Base-by-base conservation (phyloP, 192 early-diverging fungal genomes). In the Thoreauomyces humboldtii region DNA sequence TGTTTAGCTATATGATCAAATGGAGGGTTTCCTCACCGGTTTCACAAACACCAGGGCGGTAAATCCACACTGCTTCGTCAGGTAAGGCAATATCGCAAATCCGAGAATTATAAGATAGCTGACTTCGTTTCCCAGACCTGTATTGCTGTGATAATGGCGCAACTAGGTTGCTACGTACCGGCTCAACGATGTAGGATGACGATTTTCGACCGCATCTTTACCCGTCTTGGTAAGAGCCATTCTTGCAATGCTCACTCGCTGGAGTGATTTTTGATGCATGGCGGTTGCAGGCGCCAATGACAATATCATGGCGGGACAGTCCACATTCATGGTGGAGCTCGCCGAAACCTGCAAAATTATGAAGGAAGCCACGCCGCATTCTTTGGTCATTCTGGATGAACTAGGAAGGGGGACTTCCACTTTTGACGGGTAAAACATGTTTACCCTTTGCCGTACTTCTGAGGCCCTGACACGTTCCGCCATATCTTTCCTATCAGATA, bases 401-500 rank as follows among this genome's bases (percentile, higher is more conserved):
- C 83, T 99, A 27, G 98, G 98, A 57, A 84, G 98, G 33, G 98
- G 95, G 4, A 99, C 98, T 2, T 89, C 86, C 64, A 99, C 98
- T 0, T 92, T 91, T 77, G 95, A 99, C 74, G 98, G 97, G 32
- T 90, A 35, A n/a, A 3, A 59, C 0, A 4, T 9, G 28, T 25
- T 24, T 52, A 24, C 41, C 14, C 0, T 52, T 25, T 52, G 14
- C 14, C 28, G 50, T n/a, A n/a, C n/a, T n/a, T n/a, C n/a, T n/a
- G n/a, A n/a, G n/a, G n/a, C n/a, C n/a, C n/a, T n/a, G n/a, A n/a
- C n/a, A n/a, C n/a, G n/a, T n/a, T n/a, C n/a, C n/a, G n/a, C n/a
- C n/a, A n/a, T n/a, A n/a, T n/a, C 6, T 24, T 15, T 27, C 27
- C 27, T 5, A 17, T 21, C 29, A 68, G 64, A 15, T 82, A 93